Evolutionary conservation across 768 basidiomycete genomes (phyloP), one percentile per base, ranked within the genome.

Genomic region (Hemileccinum rubropunctum): DNA sequence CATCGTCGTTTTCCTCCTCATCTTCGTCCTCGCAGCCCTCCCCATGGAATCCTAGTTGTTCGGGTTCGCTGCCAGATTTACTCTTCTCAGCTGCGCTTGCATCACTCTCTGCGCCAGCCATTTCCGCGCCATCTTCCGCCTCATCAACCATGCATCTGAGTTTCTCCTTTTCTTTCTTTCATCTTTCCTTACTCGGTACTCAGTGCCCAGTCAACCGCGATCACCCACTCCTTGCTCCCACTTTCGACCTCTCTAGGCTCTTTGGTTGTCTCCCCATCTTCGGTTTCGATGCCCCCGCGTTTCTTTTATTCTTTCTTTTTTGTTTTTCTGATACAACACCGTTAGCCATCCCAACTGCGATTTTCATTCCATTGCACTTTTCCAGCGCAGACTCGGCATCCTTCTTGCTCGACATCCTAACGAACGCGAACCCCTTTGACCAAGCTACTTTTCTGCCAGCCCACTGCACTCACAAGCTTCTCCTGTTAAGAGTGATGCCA

Each of bases 201-300:
- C 64, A 98, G 68, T 4, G 94, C 95, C 91, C 93, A 98, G 72
- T 98, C 95, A 21, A 98, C 95, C 7, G 93, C 92, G 34, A 95
- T 89, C 14, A 82, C 72, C 45, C 93, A 74, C 61, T 80, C 82
- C 2, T 66, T 71, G 0, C 70, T 66, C 37, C 61, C 65, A 57
- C 70, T 71, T 52, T 68, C 65, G 18, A 65, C 63, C 36, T 58
- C 57, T 52, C 69, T 60, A 35, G 68, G 50, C 54, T 64, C 65
- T 41, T 72, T 72, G 14, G 62, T 71, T 17, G 68, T 67, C 45
- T 67, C 66, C 43, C 67, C 63, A 30, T 69, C 65, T 52, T 74
- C 51, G 49, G 60, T 60, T 56, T 65, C 68, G 47, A 69, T 51
- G 38, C 30, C 43, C n/a, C 57, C 44, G 55, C 59, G 44, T 71